These are phyloP conservation scores for Aspergillus carbonarius DNA, from an alignment of 2,329 filamentous ascomycete species.

Conservation along the genomic window DNA sequence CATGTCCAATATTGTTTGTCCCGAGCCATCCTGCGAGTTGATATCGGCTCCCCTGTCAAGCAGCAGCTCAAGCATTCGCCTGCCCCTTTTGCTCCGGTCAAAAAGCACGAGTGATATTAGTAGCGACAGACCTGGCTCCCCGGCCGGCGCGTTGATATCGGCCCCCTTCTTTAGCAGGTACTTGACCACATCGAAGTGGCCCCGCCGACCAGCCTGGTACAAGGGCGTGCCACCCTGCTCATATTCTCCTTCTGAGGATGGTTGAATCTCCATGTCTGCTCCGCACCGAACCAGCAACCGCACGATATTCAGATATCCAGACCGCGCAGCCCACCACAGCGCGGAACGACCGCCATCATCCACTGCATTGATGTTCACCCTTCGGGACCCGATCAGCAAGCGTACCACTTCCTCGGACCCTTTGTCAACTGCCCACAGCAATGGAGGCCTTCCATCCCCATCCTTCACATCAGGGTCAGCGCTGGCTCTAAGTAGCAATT, in stretches of 20 bases:
- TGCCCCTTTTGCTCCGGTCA: slow-evolving; percentile 19
- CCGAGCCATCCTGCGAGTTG: slow-evolving; percentile 20
- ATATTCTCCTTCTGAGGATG: slow-evolving; percentile 3
- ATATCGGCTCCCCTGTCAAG: slow-evolving; percentile 26
- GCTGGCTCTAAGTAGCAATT: slow-evolving; percentile 19
- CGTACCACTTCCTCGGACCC: slow-evolving; percentile 24
- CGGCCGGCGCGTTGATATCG: slow-evolving; percentile 20
- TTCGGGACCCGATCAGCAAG: slow-evolving; percentile 25
- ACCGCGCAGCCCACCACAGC: slow-evolving; percentile 24
- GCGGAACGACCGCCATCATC: slow-evolving; percentile 22
- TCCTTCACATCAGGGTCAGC: slow-evolving; percentile 11
- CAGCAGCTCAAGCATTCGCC: slow-evolving; percentile 20
- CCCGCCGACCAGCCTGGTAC: slow-evolving; percentile 24
- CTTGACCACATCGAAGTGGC: slow-evolving; percentile 25
- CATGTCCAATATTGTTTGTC: slow-evolving; percentile 22
- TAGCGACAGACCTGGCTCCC: slow-evolving; percentile 19
- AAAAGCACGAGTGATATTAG: slow-evolving; percentile 19
- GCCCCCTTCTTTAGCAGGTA: slow-evolving; percentile 28
- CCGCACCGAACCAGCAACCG: slow-evolving; percentile 21
- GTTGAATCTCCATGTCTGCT: slow-evolving; percentile 19
- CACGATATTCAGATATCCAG: slow-evolving; percentile 20
- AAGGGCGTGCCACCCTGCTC: slow-evolving; percentile 19
- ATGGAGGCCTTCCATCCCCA: slow-evolving; percentile 11
- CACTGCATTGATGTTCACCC: slow-evolving; percentile 18
- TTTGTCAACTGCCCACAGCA: slow-evolving; percentile 20